Percentiles rank a stretch among this genome's conserved stretches.
phyloP scores from a whole-genome alignment of 805 yeast genomes.

The Yamadazyma kitorensis region DNA sequence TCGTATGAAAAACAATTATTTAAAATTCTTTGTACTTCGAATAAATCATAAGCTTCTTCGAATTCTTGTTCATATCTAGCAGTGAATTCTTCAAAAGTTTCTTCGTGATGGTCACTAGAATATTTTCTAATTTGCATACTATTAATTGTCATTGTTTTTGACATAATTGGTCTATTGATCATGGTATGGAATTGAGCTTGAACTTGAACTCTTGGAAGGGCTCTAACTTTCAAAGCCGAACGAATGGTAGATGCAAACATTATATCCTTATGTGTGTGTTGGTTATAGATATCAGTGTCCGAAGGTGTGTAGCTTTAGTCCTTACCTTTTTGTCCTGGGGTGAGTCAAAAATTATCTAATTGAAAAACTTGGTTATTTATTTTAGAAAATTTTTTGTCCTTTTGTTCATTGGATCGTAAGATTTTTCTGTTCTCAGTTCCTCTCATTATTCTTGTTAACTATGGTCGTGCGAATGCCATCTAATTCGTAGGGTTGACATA shows the following conservation, averaged over 20 bases:
- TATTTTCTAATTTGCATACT: constrained; percentile 54
- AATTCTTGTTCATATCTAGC: constrained; percentile 91
- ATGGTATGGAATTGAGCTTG: constrained; percentile 11
- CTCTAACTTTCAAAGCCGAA: constrained; percentile 37
- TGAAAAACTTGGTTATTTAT: too few relatives aligned
- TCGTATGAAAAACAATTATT: constrained; percentile 98
- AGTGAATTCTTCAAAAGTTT: constrained; percentile 93
- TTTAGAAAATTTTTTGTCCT: constrained; percentile 16
- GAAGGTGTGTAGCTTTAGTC: too few relatives aligned
- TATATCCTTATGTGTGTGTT: not conserved
- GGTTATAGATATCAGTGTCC: too few relatives aligned
- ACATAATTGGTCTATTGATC: constrained; percentile 18
- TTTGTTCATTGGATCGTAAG: constrained; percentile 17
- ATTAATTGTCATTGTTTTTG: constrained; percentile 1
- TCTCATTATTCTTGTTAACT: too few relatives aligned
- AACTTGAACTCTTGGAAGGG: constrained; percentile 22
- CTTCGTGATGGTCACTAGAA: constrained; percentile 81
- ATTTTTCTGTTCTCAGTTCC: too few relatives aligned
- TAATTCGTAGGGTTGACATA: too few relatives aligned
- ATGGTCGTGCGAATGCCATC: constrained; percentile 4
- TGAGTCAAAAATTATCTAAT: not conserved
- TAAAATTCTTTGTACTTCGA: constrained; percentile 73
- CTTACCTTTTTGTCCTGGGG: too few relatives aligned
- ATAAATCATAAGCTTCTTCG: constrained; percentile 54
- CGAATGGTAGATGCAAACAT: constrained; percentile 42